A percentile compares a stretch with the other conserved stretches of the same genome.
Evolutionary conservation across 169 alveolate genomes (phyloP).

Genomic region (Plasmodium fragile): DNA sequence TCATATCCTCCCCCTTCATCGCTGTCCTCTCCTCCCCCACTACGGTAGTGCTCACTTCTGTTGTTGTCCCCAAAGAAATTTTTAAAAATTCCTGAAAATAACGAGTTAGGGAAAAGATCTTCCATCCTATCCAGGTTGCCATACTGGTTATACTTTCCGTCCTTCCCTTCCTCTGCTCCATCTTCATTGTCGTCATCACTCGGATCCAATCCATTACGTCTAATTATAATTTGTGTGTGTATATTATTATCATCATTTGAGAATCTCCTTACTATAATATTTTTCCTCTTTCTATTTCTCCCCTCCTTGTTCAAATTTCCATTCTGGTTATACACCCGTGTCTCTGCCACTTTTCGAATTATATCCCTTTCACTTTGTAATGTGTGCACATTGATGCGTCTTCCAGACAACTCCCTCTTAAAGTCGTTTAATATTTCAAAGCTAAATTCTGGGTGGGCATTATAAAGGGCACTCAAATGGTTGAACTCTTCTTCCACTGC

Average conservation of each 20-base stretch:
- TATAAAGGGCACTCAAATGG: slow-evolving; percentile 4
- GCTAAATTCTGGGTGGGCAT: slow-evolving; percentile 59
- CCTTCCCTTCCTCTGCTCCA: not conserved
- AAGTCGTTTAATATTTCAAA: slow-evolving; percentile 68
- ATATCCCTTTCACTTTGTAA: slow-evolving; percentile 36
- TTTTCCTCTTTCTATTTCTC: slow-evolving; percentile 38
- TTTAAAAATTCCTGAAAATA: slow-evolving; percentile 62
- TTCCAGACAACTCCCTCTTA: slow-evolving; percentile 21
- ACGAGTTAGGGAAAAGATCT: slow-evolving; percentile 65
- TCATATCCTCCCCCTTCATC: not conserved
- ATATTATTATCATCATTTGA: slow-evolving; percentile 61
- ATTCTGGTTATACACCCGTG: slow-evolving; percentile 28
- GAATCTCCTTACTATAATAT: slow-evolving; percentile 47
- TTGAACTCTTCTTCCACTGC: slow-evolving; percentile 37
- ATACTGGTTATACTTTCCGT: not conserved
- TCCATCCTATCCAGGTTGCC: slow-evolving; percentile 12
- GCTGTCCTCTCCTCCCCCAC: not conserved
- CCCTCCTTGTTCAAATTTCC: not conserved
- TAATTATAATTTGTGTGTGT: slow-evolving; percentile 71
- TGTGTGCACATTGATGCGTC: slow-evolving; percentile 7
- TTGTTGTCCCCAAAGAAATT: slow-evolving; percentile 39
- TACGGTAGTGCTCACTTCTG: not conserved
- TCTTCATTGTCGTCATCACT: not conserved
- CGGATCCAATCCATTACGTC: slow-evolving; percentile 26
- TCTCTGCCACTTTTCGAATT: slow-evolving; percentile 38